Conservation (phyloP, 768 basidiomycete genomes). For the Psilocybe subaeruginosa region DNA sequence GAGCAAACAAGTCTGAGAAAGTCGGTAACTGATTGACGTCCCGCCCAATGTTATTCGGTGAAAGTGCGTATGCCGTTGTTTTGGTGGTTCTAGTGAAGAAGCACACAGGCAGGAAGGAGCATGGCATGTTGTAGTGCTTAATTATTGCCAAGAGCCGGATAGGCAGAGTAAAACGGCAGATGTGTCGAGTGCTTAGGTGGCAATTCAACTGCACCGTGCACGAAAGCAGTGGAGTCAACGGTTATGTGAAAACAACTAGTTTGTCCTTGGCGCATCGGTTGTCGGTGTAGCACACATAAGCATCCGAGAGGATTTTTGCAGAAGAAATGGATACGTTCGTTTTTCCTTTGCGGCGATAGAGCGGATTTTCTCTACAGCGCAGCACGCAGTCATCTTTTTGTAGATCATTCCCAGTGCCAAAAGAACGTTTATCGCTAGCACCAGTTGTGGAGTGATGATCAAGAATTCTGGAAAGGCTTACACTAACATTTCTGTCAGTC, state of each 20-base stretch:
- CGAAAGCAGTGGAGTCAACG: background rate
- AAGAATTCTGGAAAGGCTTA: background rate
- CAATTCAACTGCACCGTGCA: background rate
- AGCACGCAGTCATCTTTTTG: constrained; percentile 17
- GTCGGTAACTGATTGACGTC: background rate
- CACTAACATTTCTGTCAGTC: background rate
- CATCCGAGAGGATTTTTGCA: too few species aligned
- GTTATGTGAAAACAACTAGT: background rate
- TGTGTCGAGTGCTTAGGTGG: too few species aligned
- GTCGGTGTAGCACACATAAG: background rate
- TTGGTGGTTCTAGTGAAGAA: background rate
- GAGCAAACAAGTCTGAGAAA: background rate
- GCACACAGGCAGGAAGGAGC: background rate
- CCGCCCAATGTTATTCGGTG: background rate
- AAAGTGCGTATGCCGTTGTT: background rate
- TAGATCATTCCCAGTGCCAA: background rate
- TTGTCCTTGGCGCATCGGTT: background rate
- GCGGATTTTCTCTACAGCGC: constrained; percentile 16
- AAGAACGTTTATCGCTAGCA: background rate
- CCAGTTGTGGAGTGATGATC: background rate
- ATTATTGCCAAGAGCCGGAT: background rate
- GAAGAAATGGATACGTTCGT: too few species aligned
- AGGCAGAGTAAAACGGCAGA: background rate
- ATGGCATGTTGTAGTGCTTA: background rate
- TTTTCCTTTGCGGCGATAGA: constrained; percentile 20